Evolutionary conservation across 2,329 filamentous ascomycete genomes (phyloP).

Genomic region (Cladosporium sphaerospermum): DNA sequence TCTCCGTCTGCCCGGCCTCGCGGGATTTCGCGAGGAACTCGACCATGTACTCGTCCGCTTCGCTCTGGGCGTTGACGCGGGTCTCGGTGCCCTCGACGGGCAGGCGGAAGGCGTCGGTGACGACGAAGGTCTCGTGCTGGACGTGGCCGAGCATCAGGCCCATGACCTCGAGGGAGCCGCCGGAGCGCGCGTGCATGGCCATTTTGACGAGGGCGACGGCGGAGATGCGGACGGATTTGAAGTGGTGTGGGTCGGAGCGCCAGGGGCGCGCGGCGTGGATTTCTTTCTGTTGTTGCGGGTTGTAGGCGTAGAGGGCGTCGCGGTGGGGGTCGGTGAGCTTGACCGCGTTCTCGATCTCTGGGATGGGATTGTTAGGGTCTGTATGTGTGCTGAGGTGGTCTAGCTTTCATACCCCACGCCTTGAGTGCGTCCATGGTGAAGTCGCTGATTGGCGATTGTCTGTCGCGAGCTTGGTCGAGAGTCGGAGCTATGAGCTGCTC

Average conservation of each 20-base stretch:
- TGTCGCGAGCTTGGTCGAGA: too few relatives aligned
- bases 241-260: slow-evolving; percentile 73
- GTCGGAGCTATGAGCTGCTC: too few relatives aligned
- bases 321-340: slow-evolving; percentile 77
- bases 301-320: slow-evolving; percentile 87
- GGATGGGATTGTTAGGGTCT: slow-evolving; percentile 10
- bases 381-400: neutral
- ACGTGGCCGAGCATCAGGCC: slow-evolving; percentile 96
- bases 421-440: slow-evolving; percentile 42
- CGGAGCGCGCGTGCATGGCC: slow-evolving; percentile 98
- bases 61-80: slow-evolving; percentile 88
- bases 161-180: slow-evolving; percentile 91
- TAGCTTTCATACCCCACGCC: slow-evolving; percentile 49
- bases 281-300: slow-evolving; percentile 60
- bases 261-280: slow-evolving; percentile 65
- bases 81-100: slow-evolving; percentile 99
- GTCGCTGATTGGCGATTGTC: neutral
- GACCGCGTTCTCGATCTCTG: slow-evolving; percentile 80
- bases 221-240: slow-evolving; percentile 88
- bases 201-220: slow-evolving; percentile 94
- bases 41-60: slow-evolving; percentile 96
- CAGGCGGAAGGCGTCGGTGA: slow-evolving; percentile 88
- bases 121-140: slow-evolving; percentile 74
- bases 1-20: slow-evolving; percentile 73
- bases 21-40: slow-evolving; percentile 72